phyloP scores from a whole-genome alignment of 1,284 basidiomycete genomes.

The Wallemia ichthyophaga region DNA sequence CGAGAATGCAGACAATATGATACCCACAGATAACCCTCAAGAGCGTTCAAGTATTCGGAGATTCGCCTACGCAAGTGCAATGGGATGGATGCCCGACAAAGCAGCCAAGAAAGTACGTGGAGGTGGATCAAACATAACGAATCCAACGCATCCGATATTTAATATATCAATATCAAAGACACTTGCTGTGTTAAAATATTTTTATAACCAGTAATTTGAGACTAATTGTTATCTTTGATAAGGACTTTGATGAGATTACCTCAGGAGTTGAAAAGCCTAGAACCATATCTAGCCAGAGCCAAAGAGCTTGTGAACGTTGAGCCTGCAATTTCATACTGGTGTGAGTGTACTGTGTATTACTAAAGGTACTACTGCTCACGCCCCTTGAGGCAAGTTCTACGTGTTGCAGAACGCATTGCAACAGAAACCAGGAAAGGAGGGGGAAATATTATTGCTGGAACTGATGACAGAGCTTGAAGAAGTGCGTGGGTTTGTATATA shows the following conservation, averaged over 20 bases:
- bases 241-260: conserved; percentile 10
- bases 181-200: conserved; percentile 38
- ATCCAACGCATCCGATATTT: conserved; percentile 64
- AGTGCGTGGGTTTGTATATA: conserved; percentile 15
- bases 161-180: conserved; percentile 47
- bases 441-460: conserved; percentile 36
- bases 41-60: conserved; percentile 20
- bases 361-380: background rate
- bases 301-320: conserved; percentile 54
- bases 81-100: conserved; percentile 49
- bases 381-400: conserved; percentile 40
- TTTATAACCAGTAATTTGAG: conserved; percentile 28
- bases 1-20: conserved; percentile 7
- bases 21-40: conserved; percentile 11
- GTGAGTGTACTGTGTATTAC: conserved; percentile 23
- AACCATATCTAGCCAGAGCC: conserved; percentile 62
- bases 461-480: conserved; percentile 51
- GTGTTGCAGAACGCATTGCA: conserved; percentile 59
- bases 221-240: background rate
- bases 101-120: conserved; percentile 28
- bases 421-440: conserved; percentile 30
- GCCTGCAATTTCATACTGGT: conserved; percentile 77
- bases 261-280: conserved; percentile 21
- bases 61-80: conserved; percentile 26
- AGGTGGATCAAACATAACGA: conserved; percentile 37